Conservation (phyloP, 257 asterid genomes). For the Petrea volubilis region DNA sequence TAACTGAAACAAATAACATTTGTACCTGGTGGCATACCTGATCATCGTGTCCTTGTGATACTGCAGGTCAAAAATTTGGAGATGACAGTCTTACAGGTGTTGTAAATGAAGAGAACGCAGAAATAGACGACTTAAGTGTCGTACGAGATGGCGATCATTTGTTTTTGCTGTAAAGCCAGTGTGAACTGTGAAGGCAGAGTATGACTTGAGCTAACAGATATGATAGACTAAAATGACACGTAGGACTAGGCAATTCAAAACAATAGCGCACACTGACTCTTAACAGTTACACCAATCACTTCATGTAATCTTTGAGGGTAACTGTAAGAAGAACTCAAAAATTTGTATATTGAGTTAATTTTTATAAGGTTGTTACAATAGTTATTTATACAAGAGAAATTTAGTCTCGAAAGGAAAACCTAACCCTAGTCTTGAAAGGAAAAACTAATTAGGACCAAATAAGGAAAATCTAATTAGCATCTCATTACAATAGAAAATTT, state of each 20-base stretch:
- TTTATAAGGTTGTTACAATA: no score
- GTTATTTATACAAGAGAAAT: no score
- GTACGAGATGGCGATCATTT: conserved; percentile 87
- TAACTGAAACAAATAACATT: neutral
- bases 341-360: no score
- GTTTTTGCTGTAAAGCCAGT: conserved; percentile 46
- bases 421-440: no score
- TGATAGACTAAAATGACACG: conserved; percentile 3
- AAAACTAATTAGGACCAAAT: no score
- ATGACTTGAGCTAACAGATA: conserved; percentile 25
- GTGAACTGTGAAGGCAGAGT: conserved; percentile 22
- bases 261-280: conserved; percentile 19
- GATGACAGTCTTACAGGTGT: conserved; percentile 44
- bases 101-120: conserved; percentile 68
- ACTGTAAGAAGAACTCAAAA: no score
- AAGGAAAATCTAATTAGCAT: no score
- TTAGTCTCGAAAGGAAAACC: no score
- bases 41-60: conserved; percentile 31
- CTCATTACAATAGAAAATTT: no score
- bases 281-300: conserved; percentile 21
- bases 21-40: conserved; percentile 27
- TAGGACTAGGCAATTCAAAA: conserved; percentile 27
- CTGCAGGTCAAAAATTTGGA: conserved; percentile 82
- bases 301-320: conserved; percentile 23
- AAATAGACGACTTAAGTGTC: conserved; percentile 72